Conservation (phyloP, 176 grass and related monocot genomes). For the Oryza rufipogon region DNA sequence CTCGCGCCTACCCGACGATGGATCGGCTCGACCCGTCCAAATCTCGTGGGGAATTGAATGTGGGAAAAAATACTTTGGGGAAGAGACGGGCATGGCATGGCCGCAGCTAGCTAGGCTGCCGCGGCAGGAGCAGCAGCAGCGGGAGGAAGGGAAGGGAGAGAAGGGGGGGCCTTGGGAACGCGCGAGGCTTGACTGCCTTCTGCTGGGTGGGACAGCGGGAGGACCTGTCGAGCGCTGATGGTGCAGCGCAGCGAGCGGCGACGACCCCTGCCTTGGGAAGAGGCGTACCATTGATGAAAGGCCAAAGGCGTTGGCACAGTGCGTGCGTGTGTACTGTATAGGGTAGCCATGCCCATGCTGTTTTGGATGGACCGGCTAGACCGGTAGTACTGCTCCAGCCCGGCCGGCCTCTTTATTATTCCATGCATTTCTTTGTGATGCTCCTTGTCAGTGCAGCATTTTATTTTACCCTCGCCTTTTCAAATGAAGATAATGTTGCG, state of each 20-base stretch:
- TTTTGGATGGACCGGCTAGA: not conserved
- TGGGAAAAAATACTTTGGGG: not conserved
- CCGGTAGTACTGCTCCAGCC: not conserved
- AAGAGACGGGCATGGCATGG: not conserved
- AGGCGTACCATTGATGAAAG: constrained; percentile 38
- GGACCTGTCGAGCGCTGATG: not conserved
- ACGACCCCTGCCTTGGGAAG: constrained; percentile 30
- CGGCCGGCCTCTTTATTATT: not conserved
- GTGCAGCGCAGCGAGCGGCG: not conserved
- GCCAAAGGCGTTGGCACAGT: not conserved
- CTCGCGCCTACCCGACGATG: too few relatives aligned
- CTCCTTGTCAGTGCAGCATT: not conserved
- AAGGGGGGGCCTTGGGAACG: constrained; percentile 34
- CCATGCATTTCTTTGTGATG: not conserved
- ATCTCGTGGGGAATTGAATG: not conserved
- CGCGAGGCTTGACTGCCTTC: constrained; percentile 46
- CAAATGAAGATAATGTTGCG: not conserved
- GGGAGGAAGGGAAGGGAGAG: not conserved
- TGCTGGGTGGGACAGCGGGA: constrained; percentile 10
- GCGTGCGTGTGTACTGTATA: not conserved
- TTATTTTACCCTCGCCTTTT: not conserved
- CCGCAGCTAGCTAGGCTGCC: not conserved
- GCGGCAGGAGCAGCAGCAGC: constrained; percentile 4
- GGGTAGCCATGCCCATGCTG: not conserved
- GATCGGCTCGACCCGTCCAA: not conserved